Evolutionary conservation across 805 yeast genomes (phyloP), one percentile per base, ranked within the genome.

Genomic region (Komagataella populi): DNA sequence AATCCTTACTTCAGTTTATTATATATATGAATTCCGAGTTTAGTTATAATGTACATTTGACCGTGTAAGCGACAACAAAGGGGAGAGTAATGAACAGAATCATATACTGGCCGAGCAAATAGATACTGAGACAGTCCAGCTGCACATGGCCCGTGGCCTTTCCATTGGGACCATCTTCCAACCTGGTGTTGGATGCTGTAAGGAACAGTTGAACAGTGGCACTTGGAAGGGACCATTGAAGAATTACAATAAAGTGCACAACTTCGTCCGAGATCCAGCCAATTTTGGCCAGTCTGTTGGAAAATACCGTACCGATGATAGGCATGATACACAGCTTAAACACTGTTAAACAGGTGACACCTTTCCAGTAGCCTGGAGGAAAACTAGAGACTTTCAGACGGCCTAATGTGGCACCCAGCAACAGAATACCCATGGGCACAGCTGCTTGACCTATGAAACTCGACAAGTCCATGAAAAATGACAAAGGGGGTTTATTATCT

Each of bases 201-300:
- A 78, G 66, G 57, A 78, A 78, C n/a, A 77, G 75, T 59, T 78
- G 74, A 7, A 78, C 74, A 0, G 83, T 78, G 10, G 83, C 83
- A 58, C 75, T 74, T 3, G 83, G 83, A 23, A 77, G 64, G 0
- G 76, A 74, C 57, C 68, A 78, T 54, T 76, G 76, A 54, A 78
- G 58, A 14, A 74, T 74, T 12, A 61, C 60, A 66, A 73, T 59
- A 68, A 76, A 63, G 66, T 73, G 50, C 65, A 68, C 55, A 72
- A 67, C 60, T 4, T 63, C 60, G 48, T 57, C 73, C 58, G 58
- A 52, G n/a, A 70, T 68, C 83, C 82, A 77, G 10, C 77, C 76
- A 6, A 70, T 74, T 17, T 70, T 62, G 48, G 69, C 56, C 49
- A 78, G 55, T 16, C 74, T 76, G 3, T 74, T 68, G 7, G 74